These are phyloP conservation scores for Mycena leptocephala DNA, from an alignment of 768 basidiomycete genomes.

Conservation along the genomic window DNA sequence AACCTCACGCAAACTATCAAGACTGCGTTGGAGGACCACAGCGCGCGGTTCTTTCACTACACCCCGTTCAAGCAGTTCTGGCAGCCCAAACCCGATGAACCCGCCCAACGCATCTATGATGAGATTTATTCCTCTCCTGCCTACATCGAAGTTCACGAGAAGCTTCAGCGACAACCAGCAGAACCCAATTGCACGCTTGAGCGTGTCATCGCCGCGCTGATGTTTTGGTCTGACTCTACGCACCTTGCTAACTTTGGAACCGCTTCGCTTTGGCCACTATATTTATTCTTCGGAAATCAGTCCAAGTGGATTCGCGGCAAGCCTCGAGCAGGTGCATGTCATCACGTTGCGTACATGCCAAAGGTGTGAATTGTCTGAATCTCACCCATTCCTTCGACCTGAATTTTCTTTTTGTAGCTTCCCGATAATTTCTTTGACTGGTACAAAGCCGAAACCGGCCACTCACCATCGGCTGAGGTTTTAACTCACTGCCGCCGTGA, in stretches of 20 bases:
- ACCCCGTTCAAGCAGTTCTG: slow-evolving; percentile 44
- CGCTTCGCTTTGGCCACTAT: slow-evolving; percentile 60
- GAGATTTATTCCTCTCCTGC: slow-evolving; percentile 44
- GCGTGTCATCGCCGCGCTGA: slow-evolving; percentile 40
- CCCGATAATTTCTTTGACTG: slow-evolving; percentile 30
- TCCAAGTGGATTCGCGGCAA: slow-evolving; percentile 57
- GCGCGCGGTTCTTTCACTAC: slow-evolving; percentile 37
- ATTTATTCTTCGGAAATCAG: slow-evolving; percentile 56
- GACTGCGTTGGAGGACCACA: slow-evolving; percentile 11
- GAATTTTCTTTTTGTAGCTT: neutral
- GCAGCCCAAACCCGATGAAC: slow-evolving; percentile 20
- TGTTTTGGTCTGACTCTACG: slow-evolving; percentile 55
- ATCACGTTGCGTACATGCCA: slow-evolving; percentile 60
- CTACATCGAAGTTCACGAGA: slow-evolving; percentile 36
- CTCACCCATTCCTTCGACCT: no score
- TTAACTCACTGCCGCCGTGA: slow-evolving; percentile 53
- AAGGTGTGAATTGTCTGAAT: slow-evolving; percentile 50
- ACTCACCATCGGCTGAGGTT: slow-evolving; percentile 24
- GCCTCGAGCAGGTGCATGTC: slow-evolving; percentile 42
- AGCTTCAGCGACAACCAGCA: slow-evolving; percentile 36
- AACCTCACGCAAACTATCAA: slow-evolving; percentile 32
- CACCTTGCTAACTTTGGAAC: slow-evolving; percentile 55
- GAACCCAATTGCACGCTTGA: slow-evolving; percentile 35
- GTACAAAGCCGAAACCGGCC: slow-evolving; percentile 30
- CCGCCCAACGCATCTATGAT: slow-evolving; percentile 36